A percentile compares a stretch with the other conserved stretches of the same genome.
phyloP scores from a whole-genome alignment of 768 basidiomycete species.

The Sporobolomyces pararoseus region DNA sequence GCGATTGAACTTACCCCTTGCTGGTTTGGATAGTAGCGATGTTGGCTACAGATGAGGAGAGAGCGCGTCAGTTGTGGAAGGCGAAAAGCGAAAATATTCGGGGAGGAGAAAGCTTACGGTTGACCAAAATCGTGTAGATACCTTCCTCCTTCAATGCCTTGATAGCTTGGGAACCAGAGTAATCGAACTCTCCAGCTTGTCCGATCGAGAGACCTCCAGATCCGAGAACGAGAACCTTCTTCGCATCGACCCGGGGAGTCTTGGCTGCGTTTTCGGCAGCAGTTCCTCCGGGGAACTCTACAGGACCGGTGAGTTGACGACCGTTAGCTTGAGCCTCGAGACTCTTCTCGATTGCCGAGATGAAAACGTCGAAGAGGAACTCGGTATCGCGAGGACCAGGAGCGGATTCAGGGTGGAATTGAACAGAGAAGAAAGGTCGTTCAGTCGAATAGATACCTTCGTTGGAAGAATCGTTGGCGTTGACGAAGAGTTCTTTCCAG shows the following conservation, averaged over 20 bases:
- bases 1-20: conserved; percentile 24
- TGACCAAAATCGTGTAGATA: conserved; percentile 97
- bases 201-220: conserved; percentile 97
- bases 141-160: conserved; percentile 98
- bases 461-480: conserved; percentile 95
- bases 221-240: conserved; percentile 92
- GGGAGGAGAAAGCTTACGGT: conserved; percentile 53
- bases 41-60: too few species aligned
- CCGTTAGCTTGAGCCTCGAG: conserved; percentile 55
- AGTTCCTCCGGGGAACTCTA: conserved; percentile 54
- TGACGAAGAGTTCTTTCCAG: conserved; percentile 92
- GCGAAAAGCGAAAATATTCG: too few species aligned
- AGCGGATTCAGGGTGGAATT: conserved; percentile 97
- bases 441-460: conserved; percentile 92
- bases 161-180: conserved; percentile 98
- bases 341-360: conserved; percentile 69
- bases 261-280: conserved; percentile 75
- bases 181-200: conserved; percentile 99
- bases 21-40: conserved; percentile 71
- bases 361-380: conserved; percentile 97
- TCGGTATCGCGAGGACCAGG: conserved; percentile 97
- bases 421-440: conserved; percentile 96
- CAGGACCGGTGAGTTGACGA: conserved; percentile 46
- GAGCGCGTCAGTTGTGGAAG: too few species aligned
- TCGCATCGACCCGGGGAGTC: conserved; percentile 63